Conservation (phyloP, 108 stramenopile species). For the Mediolabrus comicus region DNA sequence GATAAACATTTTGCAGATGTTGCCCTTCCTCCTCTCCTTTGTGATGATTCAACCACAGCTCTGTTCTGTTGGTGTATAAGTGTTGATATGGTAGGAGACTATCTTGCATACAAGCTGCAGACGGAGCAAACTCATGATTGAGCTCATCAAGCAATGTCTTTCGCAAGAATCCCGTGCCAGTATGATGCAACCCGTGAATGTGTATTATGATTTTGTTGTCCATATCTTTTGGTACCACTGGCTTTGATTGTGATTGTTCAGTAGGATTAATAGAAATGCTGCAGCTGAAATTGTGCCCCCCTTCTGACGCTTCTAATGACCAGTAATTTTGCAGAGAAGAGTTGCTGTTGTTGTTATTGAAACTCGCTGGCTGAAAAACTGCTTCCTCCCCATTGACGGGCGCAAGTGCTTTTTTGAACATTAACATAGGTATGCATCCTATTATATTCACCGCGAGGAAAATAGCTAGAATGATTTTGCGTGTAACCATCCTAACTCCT, state of each 20-base stretch:
- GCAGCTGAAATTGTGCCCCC: slow-evolving; percentile 1
- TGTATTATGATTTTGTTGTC: slow-evolving; percentile 24
- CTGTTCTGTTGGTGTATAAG: background rate
- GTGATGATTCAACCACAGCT: background rate
- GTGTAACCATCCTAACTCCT: background rate
- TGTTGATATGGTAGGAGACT: slow-evolving; percentile 3
- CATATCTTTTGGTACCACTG: background rate
- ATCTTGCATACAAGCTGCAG: slow-evolving; percentile 17
- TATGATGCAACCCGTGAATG: slow-evolving; percentile 36
- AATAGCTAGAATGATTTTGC: background rate
- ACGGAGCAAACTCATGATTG: slow-evolving; percentile 17
- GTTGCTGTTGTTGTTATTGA: background rate
- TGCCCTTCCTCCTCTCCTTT: slow-evolving; percentile 26
- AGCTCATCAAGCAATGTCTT: slow-evolving; percentile 15
- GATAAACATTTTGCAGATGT: slow-evolving; percentile 27
- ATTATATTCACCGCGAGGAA: background rate
- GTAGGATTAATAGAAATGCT: background rate
- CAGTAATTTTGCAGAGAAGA: background rate
- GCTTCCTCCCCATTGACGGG: background rate
- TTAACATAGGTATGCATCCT: background rate
- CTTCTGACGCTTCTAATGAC: background rate
- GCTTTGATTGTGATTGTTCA: background rate
- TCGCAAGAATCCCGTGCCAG: slow-evolving; percentile 26
- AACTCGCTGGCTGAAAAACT: background rate
- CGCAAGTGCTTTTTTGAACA: background rate